phyloP scores from a whole-genome alignment of 129 eudicot genomes.

The Silybum marianum region DNA sequence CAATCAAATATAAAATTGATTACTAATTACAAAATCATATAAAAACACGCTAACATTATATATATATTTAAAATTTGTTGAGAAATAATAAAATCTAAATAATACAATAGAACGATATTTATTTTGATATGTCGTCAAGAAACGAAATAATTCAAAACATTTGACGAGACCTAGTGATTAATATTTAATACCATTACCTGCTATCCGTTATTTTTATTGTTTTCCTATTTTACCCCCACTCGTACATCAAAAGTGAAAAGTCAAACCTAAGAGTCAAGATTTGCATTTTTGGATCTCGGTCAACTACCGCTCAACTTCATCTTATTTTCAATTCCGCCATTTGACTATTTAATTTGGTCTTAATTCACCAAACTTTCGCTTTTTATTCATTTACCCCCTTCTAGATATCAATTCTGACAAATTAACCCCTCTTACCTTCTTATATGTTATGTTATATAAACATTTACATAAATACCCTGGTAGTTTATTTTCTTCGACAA shows the following conservation, averaged over 20 bases:
- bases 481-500: neutral
- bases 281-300: neutral
- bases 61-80: too few species aligned
- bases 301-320: neutral
- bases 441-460: neutral
- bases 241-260: neutral
- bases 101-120: too few species aligned
- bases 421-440: conserved; percentile 14
- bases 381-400: neutral
- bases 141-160: too few species aligned
- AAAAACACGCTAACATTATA: too few species aligned
- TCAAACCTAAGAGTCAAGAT: neutral
- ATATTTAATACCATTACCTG: too few species aligned
- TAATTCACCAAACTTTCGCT: conserved; percentile 10
- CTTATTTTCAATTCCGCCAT: conserved; percentile 14
- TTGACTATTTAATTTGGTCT: conserved; percentile 17
- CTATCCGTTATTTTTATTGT: too few species aligned
- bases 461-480: neutral
- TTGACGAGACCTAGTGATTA: too few species aligned
- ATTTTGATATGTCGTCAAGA: too few species aligned
- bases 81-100: too few species aligned
- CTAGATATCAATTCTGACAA: neutral
- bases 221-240: neutral
- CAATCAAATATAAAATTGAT: too few species aligned
- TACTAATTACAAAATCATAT: too few species aligned